Base-by-base conservation (phyloP, 805 yeast species). In the Nakazawaea sp. region DNA sequence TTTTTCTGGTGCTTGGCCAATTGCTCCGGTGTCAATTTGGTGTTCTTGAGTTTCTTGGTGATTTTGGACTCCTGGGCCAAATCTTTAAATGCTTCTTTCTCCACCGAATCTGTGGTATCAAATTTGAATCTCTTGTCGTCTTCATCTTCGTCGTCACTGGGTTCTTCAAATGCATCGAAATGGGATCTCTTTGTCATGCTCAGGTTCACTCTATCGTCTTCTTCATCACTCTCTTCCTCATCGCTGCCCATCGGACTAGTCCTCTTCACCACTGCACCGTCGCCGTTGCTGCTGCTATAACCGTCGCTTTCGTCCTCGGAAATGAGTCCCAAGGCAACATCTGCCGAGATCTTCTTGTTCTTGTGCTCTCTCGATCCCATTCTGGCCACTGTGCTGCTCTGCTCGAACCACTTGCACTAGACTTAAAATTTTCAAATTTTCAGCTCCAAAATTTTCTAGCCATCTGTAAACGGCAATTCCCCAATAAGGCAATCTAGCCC, bases 21-120 rank as follows among this genome's bases (percentile, higher is more conserved):
- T 44, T 75, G 74, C 32, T 70, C 70, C 6, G 79, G 69, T 6
- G 79, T 69, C 23, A 81, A 61, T 45, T 66, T 71, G 46, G 79
- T 76, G 27, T 79, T 61, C 20, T 59, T 59, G 18, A 56, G 45
- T 41, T 59, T 50, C 32, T 56, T 51, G 20, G 31, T 18, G 9
- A 34, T 52, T 41, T 48, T 66, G 52, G 45, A 40, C 29, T 61
- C 63, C 28, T 49, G 44, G 7, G 58, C 42, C 27, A 58, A 37
- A 1, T 58, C 49, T 31, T 50, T 43, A 7, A 47, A 27, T 26
- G 38, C 34, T 27, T 32, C 30, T 28, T 26, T 30, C 39, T 33
- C 40, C 26, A 36, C 18, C 23, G 40, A 32, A 32, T 27, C 35
- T 38, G 43, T 25, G 13, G 13, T 33, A 6, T 23, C 30, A 33